phyloP scores from a whole-genome alignment of 2,329 filamentous ascomycete genomes.

The Sordariomycetes sp. region DNA sequence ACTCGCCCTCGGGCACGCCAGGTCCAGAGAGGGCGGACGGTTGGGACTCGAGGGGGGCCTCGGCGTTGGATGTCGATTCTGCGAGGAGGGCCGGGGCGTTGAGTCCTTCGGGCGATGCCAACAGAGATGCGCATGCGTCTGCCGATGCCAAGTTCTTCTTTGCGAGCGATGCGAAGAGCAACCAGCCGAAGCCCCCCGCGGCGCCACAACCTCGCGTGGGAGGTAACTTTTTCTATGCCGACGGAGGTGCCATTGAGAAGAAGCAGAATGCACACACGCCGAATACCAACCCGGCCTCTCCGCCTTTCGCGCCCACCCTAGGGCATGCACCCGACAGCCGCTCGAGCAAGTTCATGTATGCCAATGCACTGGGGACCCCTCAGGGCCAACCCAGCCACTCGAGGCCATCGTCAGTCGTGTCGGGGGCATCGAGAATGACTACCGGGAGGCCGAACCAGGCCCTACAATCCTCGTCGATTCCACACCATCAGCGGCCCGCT shows the following conservation, averaged over 20 bases:
- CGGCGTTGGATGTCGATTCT: background rate
- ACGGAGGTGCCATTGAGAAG: slow-evolving; percentile 27
- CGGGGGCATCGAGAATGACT: background rate
- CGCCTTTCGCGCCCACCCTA: slow-evolving; percentile 5
- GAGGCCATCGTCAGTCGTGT: slow-evolving; percentile 1
- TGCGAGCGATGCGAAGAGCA: slow-evolving; percentile 59
- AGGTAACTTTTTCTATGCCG: slow-evolving; percentile 44
- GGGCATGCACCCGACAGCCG: slow-evolving; percentile 5
- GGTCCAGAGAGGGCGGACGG: slow-evolving; percentile 23
- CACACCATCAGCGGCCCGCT: background rate
- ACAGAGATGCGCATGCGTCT: slow-evolving; percentile 9
- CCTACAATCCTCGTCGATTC: background rate
- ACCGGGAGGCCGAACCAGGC: background rate
- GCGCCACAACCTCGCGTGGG: slow-evolving; percentile 10
- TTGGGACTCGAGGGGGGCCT: background rate
- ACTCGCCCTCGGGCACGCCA: slow-evolving; percentile 52
- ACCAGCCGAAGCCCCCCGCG: slow-evolving; percentile 21
- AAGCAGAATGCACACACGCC: slow-evolving; percentile 14
- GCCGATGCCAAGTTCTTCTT: slow-evolving; percentile 75
- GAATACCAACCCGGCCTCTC: background rate
- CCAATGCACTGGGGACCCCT: slow-evolving; percentile 36
- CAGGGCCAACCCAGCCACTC: background rate
- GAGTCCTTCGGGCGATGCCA: slow-evolving; percentile 21
- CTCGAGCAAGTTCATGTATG: slow-evolving; percentile 60
- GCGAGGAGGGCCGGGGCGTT: slow-evolving; percentile 21